phyloP scores from a whole-genome alignment of 164 flowering plant genomes.

The Malania oleifera region DNA sequence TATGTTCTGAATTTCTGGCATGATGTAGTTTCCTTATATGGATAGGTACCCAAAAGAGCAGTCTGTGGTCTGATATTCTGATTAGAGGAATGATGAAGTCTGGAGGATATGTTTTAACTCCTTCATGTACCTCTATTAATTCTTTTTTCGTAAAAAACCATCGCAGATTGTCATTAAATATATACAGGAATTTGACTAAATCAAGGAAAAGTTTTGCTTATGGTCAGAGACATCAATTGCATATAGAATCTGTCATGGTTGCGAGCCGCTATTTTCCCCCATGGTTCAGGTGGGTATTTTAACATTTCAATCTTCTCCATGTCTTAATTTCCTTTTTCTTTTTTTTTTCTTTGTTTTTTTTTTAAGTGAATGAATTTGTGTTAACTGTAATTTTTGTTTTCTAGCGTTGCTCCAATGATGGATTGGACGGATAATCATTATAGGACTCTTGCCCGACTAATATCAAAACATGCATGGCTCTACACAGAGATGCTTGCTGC shows the following conservation, averaged over 20 bases:
- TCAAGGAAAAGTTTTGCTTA: constrained; percentile 21
- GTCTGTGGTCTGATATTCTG: constrained; percentile 21
- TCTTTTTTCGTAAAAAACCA: constrained; percentile 30
- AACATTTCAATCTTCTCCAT: background rate
- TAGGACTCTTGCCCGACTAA: constrained; percentile 84
- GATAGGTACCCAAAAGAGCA: constrained; percentile 34
- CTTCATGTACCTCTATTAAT: constrained; percentile 46
- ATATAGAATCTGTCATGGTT: constrained; percentile 32
- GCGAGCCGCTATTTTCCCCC: constrained; percentile 55
- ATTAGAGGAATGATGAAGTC: constrained; percentile 47
- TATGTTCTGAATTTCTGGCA: background rate
- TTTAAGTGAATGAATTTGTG: background rate
- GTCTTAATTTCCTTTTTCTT: background rate
- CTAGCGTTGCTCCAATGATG: constrained; percentile 99
- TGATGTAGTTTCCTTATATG: constrained; percentile 29
- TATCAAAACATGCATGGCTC: constrained; percentile 93
- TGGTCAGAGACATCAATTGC: constrained; percentile 20
- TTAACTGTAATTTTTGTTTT: constrained; percentile 8
- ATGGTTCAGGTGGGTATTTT: constrained; percentile 63
- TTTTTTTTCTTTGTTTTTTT: too few species aligned
- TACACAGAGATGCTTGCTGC: constrained; percentile 98
- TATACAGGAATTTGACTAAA: constrained; percentile 18
- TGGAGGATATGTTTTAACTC: constrained; percentile 38
- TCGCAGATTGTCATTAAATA: constrained; percentile 30
- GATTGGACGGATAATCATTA: constrained; percentile 90